A percentile compares a stretch with the other conserved stretches of the same genome.
Evolutionary conservation across 352 stramenopile species (phyloP).

Genomic region (Globisporangium nodosum): DNA sequence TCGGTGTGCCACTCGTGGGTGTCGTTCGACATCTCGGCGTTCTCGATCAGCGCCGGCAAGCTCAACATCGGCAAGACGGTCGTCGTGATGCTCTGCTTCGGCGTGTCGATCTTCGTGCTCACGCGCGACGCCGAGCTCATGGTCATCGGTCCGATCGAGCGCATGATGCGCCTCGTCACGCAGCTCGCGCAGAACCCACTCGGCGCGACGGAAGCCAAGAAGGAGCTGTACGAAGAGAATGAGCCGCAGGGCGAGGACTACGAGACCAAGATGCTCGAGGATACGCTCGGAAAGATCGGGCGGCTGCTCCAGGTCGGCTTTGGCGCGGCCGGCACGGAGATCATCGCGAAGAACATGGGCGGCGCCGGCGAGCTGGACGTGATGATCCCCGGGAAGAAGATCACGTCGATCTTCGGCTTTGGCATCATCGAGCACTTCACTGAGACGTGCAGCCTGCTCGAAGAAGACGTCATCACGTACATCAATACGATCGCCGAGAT

Average conservation of each 20-base stretch:
- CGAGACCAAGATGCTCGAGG: conserved; percentile 95
- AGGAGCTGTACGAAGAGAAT: conserved; percentile 74
- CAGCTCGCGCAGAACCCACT: conserved; percentile 67
- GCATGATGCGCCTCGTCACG: conserved; percentile 89
- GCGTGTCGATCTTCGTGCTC: conserved; percentile 89
- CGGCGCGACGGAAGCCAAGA: conserved; percentile 57
- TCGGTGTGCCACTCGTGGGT: conserved; percentile 63
- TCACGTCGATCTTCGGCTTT: conserved; percentile 96
- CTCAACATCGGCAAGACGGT: conserved; percentile 86
- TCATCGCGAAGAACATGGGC: conserved; percentile 98
- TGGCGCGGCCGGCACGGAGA: conserved; percentile 95
- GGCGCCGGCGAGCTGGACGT: conserved; percentile 91
- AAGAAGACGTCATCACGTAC: conserved; percentile 96
- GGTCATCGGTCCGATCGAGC: conserved; percentile 96
- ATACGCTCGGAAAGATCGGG: conserved; percentile 94
- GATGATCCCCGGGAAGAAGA: conserved; percentile 96
- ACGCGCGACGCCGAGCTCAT: conserved; percentile 91
- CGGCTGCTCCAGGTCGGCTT: conserved; percentile 95
- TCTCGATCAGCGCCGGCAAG: conserved; percentile 29
- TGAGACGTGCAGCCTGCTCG: conserved; percentile 87
- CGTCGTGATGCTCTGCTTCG: conserved; percentile 89
- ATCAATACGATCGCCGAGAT: conserved; percentile 97
- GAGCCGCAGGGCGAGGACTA: conserved; percentile 80
- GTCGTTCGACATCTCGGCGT: conserved; percentile 65
- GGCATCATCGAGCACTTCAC: conserved; percentile 96